phyloP scores from a whole-genome alignment of 2,329 filamentous ascomycete species.

The Triangularia verruculosa region DNA sequence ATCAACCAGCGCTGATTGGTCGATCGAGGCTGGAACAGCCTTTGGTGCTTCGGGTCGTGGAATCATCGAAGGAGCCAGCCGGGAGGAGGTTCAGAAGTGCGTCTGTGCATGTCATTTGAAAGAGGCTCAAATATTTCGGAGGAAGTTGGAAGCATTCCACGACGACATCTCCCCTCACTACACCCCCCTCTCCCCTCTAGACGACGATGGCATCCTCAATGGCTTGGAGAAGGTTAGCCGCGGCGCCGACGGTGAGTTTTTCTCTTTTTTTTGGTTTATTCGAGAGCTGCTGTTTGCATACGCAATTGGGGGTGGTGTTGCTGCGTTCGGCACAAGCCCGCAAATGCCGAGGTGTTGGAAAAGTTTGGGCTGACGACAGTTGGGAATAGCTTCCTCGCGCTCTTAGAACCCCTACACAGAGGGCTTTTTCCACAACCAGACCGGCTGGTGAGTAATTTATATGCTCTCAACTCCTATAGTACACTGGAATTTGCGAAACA shows the following conservation, averaged over 20 bases:
- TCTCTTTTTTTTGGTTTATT: constrained; percentile 1
- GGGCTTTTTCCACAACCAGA: constrained; percentile 84
- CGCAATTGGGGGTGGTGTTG: neutral
- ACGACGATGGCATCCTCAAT: constrained; percentile 59
- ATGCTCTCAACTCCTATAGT: neutral
- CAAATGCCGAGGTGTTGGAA: neutral
- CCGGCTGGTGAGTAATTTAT: constrained; percentile 64
- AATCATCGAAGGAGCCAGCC: constrained; percentile 9
- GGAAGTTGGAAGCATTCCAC: neutral
- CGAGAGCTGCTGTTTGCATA: neutral
- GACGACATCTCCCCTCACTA: constrained; percentile 1
- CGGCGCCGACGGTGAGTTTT: constrained; percentile 53
- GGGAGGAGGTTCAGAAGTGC: neutral
- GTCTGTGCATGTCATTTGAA: constrained; percentile 14
- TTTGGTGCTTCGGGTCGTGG: constrained; percentile 20
- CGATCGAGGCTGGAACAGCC: constrained; percentile 11
- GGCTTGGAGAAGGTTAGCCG: constrained; percentile 59
- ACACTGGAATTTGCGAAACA: neutral
- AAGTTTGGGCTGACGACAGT: constrained; percentile 24
- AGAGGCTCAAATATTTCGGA: constrained; percentile 23
- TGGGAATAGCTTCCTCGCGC: constrained; percentile 57
- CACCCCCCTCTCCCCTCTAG: constrained; percentile 24
- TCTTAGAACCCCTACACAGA: constrained; percentile 54
- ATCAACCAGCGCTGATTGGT: constrained; percentile 31
- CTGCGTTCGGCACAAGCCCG: neutral